Percentiles rank a stretch among this genome's conserved stretches.
These are phyloP conservation scores for Leccinum sublutescens DNA, from an alignment of 768 basidiomycete genomes.

Conservation along the genomic window DNA sequence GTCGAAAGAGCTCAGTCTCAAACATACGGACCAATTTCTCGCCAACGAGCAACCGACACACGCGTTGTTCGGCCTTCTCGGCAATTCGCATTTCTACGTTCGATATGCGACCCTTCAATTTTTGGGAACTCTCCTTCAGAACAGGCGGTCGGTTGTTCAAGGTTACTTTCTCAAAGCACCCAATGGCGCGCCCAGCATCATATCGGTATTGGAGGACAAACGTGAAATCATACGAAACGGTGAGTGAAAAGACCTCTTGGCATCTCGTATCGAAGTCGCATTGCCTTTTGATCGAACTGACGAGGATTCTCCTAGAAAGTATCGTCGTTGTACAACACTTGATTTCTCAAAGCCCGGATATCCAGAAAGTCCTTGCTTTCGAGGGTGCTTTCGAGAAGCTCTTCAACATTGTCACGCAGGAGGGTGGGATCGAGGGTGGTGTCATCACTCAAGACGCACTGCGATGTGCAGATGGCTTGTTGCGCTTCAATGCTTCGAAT, in stretches of 20 bases:
- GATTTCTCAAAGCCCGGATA: slow-evolving; percentile 83
- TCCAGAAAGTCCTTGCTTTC: slow-evolving; percentile 96
- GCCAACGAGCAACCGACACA: slow-evolving; percentile 69
- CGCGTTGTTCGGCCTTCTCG: slow-evolving; percentile 72
- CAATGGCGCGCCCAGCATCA: slow-evolving; percentile 69
- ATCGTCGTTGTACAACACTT: slow-evolving; percentile 80
- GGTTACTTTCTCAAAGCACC: slow-evolving; percentile 88
- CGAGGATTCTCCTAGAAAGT: slow-evolving; percentile 54
- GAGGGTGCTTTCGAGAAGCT: slow-evolving; percentile 96
- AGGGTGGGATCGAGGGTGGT: slow-evolving; percentile 92
- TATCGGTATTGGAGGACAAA: slow-evolving; percentile 77
- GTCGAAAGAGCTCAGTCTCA: slow-evolving; percentile 65
- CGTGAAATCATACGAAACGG: slow-evolving; percentile 89
- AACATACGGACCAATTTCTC: slow-evolving; percentile 80
- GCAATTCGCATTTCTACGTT: slow-evolving; percentile 76
- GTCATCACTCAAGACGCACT: slow-evolving; percentile 84
- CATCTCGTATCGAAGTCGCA: not conserved
- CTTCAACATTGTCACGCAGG: slow-evolving; percentile 81
- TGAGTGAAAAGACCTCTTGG: slow-evolving; percentile 33
- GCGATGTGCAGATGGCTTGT: slow-evolving; percentile 77
- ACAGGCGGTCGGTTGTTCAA: slow-evolving; percentile 80
- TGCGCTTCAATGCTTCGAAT: slow-evolving; percentile 93
- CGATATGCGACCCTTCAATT: slow-evolving; percentile 84
- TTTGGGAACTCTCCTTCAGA: slow-evolving; percentile 75
- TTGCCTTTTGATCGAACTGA: slow-evolving; percentile 7